phyloP scores from a whole-genome alignment of 2,329 filamentous ascomycete species.

The Alternaria gansuensis region DNA sequence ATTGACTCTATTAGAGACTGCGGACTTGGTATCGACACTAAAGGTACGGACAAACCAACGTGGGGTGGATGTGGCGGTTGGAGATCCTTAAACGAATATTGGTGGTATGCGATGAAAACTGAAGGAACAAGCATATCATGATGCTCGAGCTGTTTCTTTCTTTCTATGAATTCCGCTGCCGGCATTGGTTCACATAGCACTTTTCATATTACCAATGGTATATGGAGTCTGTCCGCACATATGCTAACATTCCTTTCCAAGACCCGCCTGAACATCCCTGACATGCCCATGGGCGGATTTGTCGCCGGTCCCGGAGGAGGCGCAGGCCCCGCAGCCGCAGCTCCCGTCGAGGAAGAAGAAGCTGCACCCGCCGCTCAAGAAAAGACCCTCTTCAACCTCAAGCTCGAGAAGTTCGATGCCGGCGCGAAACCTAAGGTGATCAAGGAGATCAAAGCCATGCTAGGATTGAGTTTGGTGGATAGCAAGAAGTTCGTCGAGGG shows the following conservation, averaged over 20 bases:
- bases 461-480: constrained; percentile 95
- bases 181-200: too few relatives aligned
- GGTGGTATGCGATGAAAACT: background rate
- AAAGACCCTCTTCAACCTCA: constrained; percentile 97
- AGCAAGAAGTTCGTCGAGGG: constrained; percentile 99
- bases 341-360: constrained; percentile 78
- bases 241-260: constrained; percentile 53
- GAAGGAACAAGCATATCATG: background rate
- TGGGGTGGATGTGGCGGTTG: background rate
- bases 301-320: constrained; percentile 66
- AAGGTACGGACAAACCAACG: constrained; percentile 70
- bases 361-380: constrained; percentile 87
- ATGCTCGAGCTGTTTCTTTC: too few relatives aligned
- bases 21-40: constrained; percentile 90
- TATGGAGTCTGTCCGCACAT: background rate
- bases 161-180: too few relatives aligned
- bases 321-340: constrained; percentile 67
- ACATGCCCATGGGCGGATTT: constrained; percentile 94
- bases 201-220: background rate
- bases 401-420: constrained; percentile 89
- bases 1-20: constrained; percentile 96
- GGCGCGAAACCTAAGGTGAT: constrained; percentile 97
- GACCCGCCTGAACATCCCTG: constrained; percentile 96
- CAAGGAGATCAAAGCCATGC: constrained; percentile 98
- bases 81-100: background rate